Conservation (phyloP, 2,329 filamentous ascomycete genomes). For the Periglandula ipomoeae region DNA sequence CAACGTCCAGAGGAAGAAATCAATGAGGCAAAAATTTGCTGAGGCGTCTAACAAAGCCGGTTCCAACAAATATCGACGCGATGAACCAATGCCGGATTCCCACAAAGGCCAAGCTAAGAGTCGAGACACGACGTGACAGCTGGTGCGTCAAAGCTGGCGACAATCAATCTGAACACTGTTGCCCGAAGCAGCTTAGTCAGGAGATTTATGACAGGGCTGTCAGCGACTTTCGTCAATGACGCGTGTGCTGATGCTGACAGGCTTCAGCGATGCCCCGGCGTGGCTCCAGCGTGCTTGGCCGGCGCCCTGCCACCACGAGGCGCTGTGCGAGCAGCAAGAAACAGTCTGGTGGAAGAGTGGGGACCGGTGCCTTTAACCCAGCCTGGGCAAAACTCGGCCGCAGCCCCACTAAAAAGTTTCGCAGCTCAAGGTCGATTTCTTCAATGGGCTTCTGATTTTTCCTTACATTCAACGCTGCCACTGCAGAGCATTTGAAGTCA, state of each 20-base stretch:
- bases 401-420: conserved; percentile 16
- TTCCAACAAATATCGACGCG: neutral
- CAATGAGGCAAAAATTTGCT: too few relatives aligned
- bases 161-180: conserved; percentile 3
- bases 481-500: conserved; percentile 14
- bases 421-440: neutral
- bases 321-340: too few relatives aligned
- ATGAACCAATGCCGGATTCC: neutral
- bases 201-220: neutral
- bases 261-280: neutral
- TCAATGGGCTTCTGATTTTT: neutral
- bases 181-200: conserved; percentile 12
- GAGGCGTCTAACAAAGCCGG: neutral
- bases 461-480: conserved; percentile 2
- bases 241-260: neutral
- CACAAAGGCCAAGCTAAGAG: neutral
- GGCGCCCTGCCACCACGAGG: too few relatives aligned
- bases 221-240: neutral
- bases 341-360: too few relatives aligned
- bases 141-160: neutral
- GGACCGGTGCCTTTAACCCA: too few relatives aligned
- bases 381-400: neutral
- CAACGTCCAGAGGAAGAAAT: neutral
- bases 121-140: neutral
- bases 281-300: too few relatives aligned